These are phyloP conservation scores for Rhizopogon rudus DNA, from an alignment of 768 basidiomycete genomes.

Conservation along the genomic window DNA sequence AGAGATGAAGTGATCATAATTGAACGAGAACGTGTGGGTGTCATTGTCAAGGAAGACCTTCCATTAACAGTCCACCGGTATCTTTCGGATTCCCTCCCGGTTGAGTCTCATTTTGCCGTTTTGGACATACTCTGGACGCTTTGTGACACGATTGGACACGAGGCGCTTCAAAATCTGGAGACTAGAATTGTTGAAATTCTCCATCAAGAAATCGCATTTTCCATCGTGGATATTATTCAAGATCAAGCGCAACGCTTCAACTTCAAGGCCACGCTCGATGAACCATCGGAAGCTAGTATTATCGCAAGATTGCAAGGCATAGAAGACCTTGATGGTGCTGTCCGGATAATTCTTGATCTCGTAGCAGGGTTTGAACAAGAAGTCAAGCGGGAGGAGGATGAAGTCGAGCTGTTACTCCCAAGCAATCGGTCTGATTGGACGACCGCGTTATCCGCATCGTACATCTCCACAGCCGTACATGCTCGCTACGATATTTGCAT, in stretches of 20 bases:
- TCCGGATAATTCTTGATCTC: slow-evolving; percentile 57
- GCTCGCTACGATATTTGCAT: slow-evolving; percentile 76
- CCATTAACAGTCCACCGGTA: slow-evolving; percentile 53
- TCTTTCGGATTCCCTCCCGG: slow-evolving; percentile 37
- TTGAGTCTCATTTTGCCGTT: slow-evolving; percentile 51
- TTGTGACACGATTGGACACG: slow-evolving; percentile 54
- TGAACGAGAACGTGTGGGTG: slow-evolving; percentile 74
- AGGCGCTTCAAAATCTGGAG: slow-evolving; percentile 53
- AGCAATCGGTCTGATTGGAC: slow-evolving; percentile 58
- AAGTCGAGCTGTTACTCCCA: slow-evolving; percentile 49
- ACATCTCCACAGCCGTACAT: slow-evolving; percentile 55
- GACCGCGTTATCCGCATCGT: slow-evolving; percentile 56
- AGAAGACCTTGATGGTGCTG: slow-evolving; percentile 49
- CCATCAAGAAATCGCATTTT: slow-evolving; percentile 75
- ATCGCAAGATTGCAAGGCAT: slow-evolving; percentile 52
- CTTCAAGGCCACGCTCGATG: slow-evolving; percentile 54
- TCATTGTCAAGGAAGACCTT: slow-evolving; percentile 60
- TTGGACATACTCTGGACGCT: slow-evolving; percentile 62
- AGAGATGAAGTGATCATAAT: slow-evolving; percentile 52
- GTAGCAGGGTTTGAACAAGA: slow-evolving; percentile 66
- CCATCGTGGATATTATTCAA: slow-evolving; percentile 68
- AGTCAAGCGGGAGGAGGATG: slow-evolving; percentile 75
- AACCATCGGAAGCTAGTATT: slow-evolving; percentile 58
- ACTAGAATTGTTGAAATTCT: slow-evolving; percentile 55
- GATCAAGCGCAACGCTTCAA: slow-evolving; percentile 54